A percentile compares a stretch with the other conserved stretches of the same genome.
Conservation (phyloP, 768 basidiomycete species). For the Russula dissimulans region DNA sequence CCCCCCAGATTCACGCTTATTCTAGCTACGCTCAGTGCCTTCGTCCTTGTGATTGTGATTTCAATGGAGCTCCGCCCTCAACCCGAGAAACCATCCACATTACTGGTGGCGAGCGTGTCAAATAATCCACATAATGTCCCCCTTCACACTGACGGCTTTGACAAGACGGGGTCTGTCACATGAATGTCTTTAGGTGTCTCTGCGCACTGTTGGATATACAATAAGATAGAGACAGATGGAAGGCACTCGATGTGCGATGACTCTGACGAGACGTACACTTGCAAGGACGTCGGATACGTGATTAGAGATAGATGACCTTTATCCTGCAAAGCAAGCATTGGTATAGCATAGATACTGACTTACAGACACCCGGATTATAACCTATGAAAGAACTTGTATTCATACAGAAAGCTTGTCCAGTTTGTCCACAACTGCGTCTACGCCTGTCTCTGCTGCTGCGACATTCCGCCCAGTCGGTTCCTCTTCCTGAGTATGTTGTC, state of each 20-base stretch:
- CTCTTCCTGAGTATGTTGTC: slow-evolving; percentile 19
- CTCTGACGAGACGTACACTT: not conserved
- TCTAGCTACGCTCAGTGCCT: slow-evolving; percentile 57
- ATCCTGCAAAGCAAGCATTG: not conserved
- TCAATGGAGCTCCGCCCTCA: slow-evolving; percentile 53
- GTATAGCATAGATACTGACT: slow-evolving; percentile 13
- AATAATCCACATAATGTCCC: not conserved
- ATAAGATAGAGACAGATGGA: not conserved
- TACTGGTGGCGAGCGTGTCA: slow-evolving; percentile 18
- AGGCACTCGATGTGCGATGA: not conserved
- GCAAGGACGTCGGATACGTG: not conserved
- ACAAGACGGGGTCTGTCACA: slow-evolving; percentile 7
- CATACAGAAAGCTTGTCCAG: slow-evolving; percentile 49
- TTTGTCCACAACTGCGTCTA: slow-evolving; percentile 37
- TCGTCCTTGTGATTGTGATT: slow-evolving; percentile 60
- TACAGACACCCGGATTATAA: slow-evolving; percentile 14
- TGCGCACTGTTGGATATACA: not conserved
- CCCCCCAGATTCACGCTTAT: not conserved
- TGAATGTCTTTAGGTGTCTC: not conserved
- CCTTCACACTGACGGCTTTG: slow-evolving; percentile 1
- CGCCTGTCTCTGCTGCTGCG: slow-evolving; percentile 20
- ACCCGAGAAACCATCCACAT: slow-evolving; percentile 31
- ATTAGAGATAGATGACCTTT: not conserved
- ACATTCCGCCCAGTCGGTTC: not conserved
- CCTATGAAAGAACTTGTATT: not conserved